phyloP scores from a whole-genome alignment of 805 yeast genomes.

The Yarrowia osloensis region DNA sequence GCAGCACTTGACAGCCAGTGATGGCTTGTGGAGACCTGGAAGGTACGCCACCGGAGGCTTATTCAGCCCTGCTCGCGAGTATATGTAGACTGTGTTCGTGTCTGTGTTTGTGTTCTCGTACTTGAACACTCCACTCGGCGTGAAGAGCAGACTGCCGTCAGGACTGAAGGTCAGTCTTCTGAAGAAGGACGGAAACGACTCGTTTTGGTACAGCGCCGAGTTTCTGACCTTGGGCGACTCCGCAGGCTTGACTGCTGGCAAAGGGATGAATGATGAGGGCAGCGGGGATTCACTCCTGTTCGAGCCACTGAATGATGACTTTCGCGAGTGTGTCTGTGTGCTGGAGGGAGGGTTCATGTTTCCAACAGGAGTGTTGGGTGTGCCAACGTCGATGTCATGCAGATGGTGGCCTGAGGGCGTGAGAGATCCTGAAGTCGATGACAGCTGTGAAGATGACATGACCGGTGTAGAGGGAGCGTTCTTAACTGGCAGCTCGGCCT shows the following conservation, averaged over 20 bases:
- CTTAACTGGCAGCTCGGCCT: slow-evolving; percentile 43
- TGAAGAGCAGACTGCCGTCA: slow-evolving; percentile 77
- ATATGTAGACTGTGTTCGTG: slow-evolving; percentile 75
- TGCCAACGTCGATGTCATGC: slow-evolving; percentile 9
- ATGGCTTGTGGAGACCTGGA: slow-evolving; percentile 80
- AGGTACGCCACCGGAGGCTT: slow-evolving; percentile 74
- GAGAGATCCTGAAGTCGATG: neutral
- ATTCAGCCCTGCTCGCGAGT: slow-evolving; percentile 67
- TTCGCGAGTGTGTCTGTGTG: slow-evolving; percentile 44
- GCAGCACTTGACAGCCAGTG: slow-evolving; percentile 77
- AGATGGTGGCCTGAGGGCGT: slow-evolving; percentile 10
- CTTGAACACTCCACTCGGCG: slow-evolving; percentile 73
- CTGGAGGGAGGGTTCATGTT: slow-evolving; percentile 43
- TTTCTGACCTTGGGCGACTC: slow-evolving; percentile 42
- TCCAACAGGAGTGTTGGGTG: slow-evolving; percentile 23
- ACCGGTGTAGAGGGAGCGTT: slow-evolving; percentile 31
- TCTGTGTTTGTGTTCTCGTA: slow-evolving; percentile 38
- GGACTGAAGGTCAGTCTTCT: slow-evolving; percentile 84
- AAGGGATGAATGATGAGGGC: slow-evolving; percentile 43
- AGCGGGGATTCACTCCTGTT: slow-evolving; percentile 13
- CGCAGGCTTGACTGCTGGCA: slow-evolving; percentile 52
- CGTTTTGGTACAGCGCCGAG: slow-evolving; percentile 56
- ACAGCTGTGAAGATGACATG: slow-evolving; percentile 20
- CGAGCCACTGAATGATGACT: slow-evolving; percentile 44
- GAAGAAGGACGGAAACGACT: slow-evolving; percentile 86